phyloP scores from a whole-genome alignment of 2,329 filamentous ascomycete species.

The Pseudopithomyces maydicus region DNA sequence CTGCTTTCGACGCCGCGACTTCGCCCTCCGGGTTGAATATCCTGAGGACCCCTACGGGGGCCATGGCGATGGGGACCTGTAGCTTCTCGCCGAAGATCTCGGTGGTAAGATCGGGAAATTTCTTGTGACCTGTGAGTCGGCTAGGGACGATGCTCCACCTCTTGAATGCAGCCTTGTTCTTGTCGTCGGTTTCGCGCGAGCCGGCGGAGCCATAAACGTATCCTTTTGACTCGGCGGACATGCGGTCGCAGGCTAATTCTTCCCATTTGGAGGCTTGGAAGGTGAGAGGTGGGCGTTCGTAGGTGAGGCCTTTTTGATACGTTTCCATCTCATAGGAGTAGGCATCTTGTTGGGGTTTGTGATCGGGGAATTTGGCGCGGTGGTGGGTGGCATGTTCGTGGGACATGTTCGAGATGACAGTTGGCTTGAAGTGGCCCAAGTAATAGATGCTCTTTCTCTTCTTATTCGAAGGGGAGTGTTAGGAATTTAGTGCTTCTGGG shows the following conservation, averaged over 20 bases:
- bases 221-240: slow-evolving; percentile 38
- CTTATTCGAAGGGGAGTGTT: neutral
- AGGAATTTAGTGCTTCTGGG: too few species aligned
- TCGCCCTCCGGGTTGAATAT: slow-evolving; percentile 71
- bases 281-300: slow-evolving; percentile 38
- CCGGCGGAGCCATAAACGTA: slow-evolving; percentile 43
- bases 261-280: slow-evolving; percentile 29
- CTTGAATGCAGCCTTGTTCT: slow-evolving; percentile 33
- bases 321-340: slow-evolving; percentile 1
- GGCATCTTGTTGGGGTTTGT: slow-evolving; percentile 3
- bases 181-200: slow-evolving; percentile 34
- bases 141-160: slow-evolving; percentile 29
- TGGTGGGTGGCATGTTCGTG: slow-evolving; percentile 5
- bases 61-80: slow-evolving; percentile 62
- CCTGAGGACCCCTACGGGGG: slow-evolving; percentile 69
- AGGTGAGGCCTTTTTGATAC: slow-evolving; percentile 39
- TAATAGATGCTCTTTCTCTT: neutral
- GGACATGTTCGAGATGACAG: neutral
- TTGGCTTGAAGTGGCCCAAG: neutral
- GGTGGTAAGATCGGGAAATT: slow-evolving; percentile 14
- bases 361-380: slow-evolving; percentile 2
- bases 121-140: neutral
- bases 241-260: slow-evolving; percentile 26
- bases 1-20: slow-evolving; percentile 63
- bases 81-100: slow-evolving; percentile 48